Evolutionary conservation across 768 basidiomycete genomes (phyloP), one percentile per base, ranked within the genome.

Genomic region (Wakefieldia striispora): DNA sequence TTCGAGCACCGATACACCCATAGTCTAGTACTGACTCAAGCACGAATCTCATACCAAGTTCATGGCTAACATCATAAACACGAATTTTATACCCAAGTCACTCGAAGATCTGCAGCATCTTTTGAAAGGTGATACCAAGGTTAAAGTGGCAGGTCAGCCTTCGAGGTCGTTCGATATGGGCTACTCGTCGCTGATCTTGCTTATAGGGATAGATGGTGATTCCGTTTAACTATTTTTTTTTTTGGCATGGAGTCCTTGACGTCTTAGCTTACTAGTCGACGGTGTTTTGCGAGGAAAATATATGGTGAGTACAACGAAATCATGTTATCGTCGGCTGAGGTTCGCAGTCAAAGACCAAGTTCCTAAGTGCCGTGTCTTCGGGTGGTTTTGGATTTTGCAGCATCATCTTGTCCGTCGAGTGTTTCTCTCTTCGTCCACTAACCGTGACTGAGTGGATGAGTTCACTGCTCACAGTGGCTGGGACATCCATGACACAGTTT

Each of bases 261-360:
- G 13, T 37, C 43, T 13, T 47, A 21, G 36, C 23, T 37, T 56
- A 33, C 33, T 33, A 94, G 92, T 95, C 31, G 95, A 98, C 69
- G 95, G 95, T 24, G 84, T 97, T 11, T 75, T 97, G 14, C 79
- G 95, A 27, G 95, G 95, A n/a, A 97, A 97, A 70, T 89, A 86
- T 64, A 91, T 92, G 88, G 89, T 87, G 57, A 39, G 75, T 43
- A 19, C 2, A 11, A 13, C 16, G 39, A 38, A 31, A 46, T 24
- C 10, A 27, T 19, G n/a, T 24, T 31, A 26, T 40, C 38, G 17
- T 56, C 47, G 49, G 51, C 53, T 47, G 33, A 55, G 34, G 41
- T 9, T 23, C 40, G 45, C 65, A 97, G 92, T 89, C 88, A 14
- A 97, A 89, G 70, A 78, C 84, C 43, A 98, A 98, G 71, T 97